Conservation (phyloP, 345 rosid species). For the Mallotus nudiflorus region DNA sequence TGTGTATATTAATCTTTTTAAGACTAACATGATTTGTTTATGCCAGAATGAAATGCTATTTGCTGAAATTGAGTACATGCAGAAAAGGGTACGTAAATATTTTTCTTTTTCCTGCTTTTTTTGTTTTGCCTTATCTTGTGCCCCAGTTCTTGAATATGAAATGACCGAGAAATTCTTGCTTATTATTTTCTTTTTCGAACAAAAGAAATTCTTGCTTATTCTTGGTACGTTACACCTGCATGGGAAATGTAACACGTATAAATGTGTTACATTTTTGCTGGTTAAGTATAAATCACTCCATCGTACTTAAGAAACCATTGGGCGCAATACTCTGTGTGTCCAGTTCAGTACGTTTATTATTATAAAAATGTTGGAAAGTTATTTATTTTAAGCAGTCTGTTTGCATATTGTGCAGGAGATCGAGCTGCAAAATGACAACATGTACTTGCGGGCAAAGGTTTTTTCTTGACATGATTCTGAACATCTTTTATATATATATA, state of each 20-base stretch:
- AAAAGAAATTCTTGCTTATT: no score
- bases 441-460: conserved; percentile 74
- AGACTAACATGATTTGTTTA: conserved; percentile 9
- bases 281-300: no score
- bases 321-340: no score
- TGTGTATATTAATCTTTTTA: not conserved
- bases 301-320: no score
- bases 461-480: not conserved
- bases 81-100: conserved; percentile 29
- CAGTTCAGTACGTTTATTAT: no score
- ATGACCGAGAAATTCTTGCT: no score
- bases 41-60: conserved; percentile 32
- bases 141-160: not conserved
- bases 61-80: conserved; percentile 32
- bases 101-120: not conserved
- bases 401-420: conserved; percentile 52
- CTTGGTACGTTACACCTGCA: no score
- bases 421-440: conserved; percentile 79
- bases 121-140: no score
- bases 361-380: no score
- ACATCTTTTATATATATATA: not conserved
- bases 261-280: no score
- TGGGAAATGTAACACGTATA: no score
- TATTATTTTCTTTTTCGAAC: no score
- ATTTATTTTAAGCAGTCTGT: not conserved